These are phyloP conservation scores for Dichotomocladium elegans DNA, from an alignment of 371 early-diverging fungal species.

Conservation along the genomic window DNA sequence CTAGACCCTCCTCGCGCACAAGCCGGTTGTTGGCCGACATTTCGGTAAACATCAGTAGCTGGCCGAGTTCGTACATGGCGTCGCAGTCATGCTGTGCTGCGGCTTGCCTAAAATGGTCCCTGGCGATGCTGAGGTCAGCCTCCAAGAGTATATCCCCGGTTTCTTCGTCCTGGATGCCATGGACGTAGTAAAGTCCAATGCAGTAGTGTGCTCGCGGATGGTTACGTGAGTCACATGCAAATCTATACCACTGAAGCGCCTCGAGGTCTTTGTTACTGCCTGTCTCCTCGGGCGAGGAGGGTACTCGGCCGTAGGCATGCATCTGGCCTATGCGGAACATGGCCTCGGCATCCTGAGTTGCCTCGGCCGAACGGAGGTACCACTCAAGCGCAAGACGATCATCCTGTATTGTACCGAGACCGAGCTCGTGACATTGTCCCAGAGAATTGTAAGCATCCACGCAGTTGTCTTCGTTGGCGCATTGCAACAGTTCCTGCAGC, in stretches of 20 bases:
- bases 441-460: conserved; percentile 35
- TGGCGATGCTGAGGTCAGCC: conserved; percentile 10
- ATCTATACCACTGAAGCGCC: conserved; percentile 29
- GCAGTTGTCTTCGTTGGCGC: conserved; percentile 36
- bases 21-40: neutral
- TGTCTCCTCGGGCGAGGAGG: neutral
- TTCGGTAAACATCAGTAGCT: conserved; percentile 15
- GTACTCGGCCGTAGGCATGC: conserved; percentile 24
- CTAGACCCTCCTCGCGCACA: conserved; percentile 22
- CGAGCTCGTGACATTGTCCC: conserved; percentile 45
- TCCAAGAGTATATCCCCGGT: conserved; percentile 5
- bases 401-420: conserved; percentile 40
- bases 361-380: conserved; percentile 35
- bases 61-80: conserved; percentile 35
- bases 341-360: conserved; percentile 37
- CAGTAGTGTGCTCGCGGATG: conserved; percentile 33
- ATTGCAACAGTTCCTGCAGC: conserved; percentile 31
- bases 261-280: conserved; percentile 20
- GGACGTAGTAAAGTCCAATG: conserved; percentile 27
- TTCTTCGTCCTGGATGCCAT: conserved; percentile 17
- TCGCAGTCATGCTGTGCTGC: conserved; percentile 29
- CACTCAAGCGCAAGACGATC: conserved; percentile 40
- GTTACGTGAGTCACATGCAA: conserved; percentile 24
- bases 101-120: conserved; percentile 31
- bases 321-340: conserved; percentile 43